phyloP scores from a whole-genome alignment of 1,284 basidiomycete species.

The Apiotrichum domesticum region DNA sequence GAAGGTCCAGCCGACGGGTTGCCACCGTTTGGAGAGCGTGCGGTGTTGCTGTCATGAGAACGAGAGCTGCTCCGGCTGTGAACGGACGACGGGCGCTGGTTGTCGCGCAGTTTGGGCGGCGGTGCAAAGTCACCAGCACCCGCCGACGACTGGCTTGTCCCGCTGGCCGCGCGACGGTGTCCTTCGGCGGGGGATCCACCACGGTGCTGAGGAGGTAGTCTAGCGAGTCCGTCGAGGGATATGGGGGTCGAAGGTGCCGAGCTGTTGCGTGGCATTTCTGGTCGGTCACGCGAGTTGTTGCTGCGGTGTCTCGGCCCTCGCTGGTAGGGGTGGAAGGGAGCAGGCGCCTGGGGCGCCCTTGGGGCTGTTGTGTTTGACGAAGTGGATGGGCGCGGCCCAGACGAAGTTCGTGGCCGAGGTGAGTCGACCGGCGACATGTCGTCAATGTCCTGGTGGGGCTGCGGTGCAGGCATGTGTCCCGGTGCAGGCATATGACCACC shows the following conservation, averaged over 20 bases:
- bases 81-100: slow-evolving; percentile 11
- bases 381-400: slow-evolving; percentile 17
- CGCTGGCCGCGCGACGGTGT: slow-evolving; percentile 9
- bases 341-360: slow-evolving; percentile 3
- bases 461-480: slow-evolving; percentile 18
- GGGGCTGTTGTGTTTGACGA: neutral
- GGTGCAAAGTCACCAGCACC: slow-evolving; percentile 10
- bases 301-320: slow-evolving; percentile 19
- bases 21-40: neutral
- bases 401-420: slow-evolving; percentile 24
- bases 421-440: slow-evolving; percentile 6
- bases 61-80: slow-evolving; percentile 12
- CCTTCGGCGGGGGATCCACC: slow-evolving; percentile 4
- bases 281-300: slow-evolving; percentile 9
- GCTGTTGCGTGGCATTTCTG: neutral
- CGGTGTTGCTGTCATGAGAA: slow-evolving; percentile 3
- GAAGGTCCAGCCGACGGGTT: neutral
- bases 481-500: slow-evolving; percentile 24
- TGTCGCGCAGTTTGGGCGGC: slow-evolving; percentile 11
- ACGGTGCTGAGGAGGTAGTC: neutral
- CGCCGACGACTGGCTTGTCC: neutral
- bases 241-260: slow-evolving; percentile 4
- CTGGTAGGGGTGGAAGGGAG: slow-evolving; percentile 28
- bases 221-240: neutral
- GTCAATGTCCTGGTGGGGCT: slow-evolving; percentile 17